Conservation (phyloP, 2,329 filamentous ascomycete genomes). For the Zasmidium angulare region DNA sequence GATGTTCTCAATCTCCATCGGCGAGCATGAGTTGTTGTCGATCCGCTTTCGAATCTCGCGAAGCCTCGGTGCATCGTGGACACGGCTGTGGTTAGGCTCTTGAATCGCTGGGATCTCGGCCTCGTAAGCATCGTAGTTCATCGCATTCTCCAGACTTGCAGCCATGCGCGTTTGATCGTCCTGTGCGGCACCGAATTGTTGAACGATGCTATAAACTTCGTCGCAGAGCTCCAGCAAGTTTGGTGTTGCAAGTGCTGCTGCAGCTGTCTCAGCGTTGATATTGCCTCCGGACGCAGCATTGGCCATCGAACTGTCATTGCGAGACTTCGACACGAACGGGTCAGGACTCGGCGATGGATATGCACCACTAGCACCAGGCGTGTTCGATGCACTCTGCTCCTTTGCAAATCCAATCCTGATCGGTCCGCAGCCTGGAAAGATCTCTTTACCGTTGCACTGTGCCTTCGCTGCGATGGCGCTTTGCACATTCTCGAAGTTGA, state of each 20-base stretch:
- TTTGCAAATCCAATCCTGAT: slow-evolving; percentile 97
- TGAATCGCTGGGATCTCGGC: slow-evolving; percentile 86
- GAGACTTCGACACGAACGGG: slow-evolving; percentile 56
- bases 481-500: slow-evolving; percentile 91
- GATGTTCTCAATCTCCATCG: slow-evolving; percentile 86
- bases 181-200: slow-evolving; percentile 80
- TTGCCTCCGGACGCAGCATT: slow-evolving; percentile 30
- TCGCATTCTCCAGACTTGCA: slow-evolving; percentile 71
- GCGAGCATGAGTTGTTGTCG: slow-evolving; percentile 85
- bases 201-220: slow-evolving; percentile 83
- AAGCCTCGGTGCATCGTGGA: slow-evolving; percentile 91
- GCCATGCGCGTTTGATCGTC: slow-evolving; percentile 75
- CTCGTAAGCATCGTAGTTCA: slow-evolving; percentile 69
- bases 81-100: slow-evolving; percentile 82
- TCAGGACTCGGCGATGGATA: slow-evolving; percentile 91
- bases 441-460: slow-evolving; percentile 91
- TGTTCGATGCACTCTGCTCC: slow-evolving; percentile 83
- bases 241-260: slow-evolving; percentile 64
- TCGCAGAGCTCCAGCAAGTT: slow-evolving; percentile 73
- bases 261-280: slow-evolving; percentile 47
- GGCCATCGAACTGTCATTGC: slow-evolving; percentile 37
- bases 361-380: slow-evolving; percentile 82
- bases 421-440: slow-evolving; percentile 93
- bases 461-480: slow-evolving; percentile 87
- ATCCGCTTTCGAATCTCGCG: slow-evolving; percentile 96